Evolutionary conservation across 306 rosid genomes (phyloP).

Genomic region (Ammopiptanthus mongolicus): DNA sequence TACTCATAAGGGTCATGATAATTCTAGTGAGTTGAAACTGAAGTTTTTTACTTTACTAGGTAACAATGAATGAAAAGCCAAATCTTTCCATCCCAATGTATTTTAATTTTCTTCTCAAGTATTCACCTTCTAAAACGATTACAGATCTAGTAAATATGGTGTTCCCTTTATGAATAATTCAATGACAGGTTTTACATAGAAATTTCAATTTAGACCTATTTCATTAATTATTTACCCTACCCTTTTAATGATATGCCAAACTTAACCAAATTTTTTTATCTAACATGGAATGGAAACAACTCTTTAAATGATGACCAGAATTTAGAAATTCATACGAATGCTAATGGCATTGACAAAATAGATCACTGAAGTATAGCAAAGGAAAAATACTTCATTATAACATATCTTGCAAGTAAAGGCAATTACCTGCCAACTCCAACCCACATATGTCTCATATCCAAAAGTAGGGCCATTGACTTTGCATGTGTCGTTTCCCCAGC

Average conservation of each 20-base stretch:
- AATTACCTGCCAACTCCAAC: conserved; percentile 90
- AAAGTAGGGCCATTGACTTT: conserved; percentile 27
- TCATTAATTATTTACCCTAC: background rate
- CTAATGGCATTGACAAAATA: background rate
- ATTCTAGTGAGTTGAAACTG: no score
- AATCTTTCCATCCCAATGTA: background rate
- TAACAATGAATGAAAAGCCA: no score
- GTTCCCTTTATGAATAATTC: background rate
- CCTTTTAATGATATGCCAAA: background rate
- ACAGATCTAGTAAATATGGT: background rate
- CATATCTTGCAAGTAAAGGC: background rate
- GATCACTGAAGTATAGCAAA: background rate
- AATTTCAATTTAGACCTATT: background rate
- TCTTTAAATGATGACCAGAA: background rate
- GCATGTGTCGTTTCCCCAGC: conserved; percentile 39
- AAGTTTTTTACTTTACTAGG: no score
- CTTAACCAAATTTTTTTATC: background rate
- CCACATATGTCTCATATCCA: conserved; percentile 30
- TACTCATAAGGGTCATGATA: no score
- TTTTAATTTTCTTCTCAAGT: background rate
- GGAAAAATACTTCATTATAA: background rate
- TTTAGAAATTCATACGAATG: background rate
- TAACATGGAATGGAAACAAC: background rate
- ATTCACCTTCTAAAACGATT: no score
- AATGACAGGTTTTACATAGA: background rate